Conservation (phyloP, 2,329 filamentous ascomycete genomes). For the Macrophomina phaseolina region DNA sequence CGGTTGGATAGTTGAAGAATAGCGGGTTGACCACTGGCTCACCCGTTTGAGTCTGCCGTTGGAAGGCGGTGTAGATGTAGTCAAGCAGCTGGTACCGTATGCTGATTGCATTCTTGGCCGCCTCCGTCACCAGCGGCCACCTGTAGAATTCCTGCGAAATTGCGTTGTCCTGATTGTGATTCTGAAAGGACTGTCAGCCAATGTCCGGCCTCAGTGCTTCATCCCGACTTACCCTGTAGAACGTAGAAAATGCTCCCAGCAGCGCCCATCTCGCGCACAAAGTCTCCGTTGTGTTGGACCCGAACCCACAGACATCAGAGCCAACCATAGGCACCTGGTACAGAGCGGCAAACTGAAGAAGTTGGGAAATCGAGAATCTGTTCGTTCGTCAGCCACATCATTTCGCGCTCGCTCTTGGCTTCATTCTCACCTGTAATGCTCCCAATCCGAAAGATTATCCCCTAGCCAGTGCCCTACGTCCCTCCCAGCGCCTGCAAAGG, state of each 20-base stretch:
- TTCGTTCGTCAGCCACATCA: neutral
- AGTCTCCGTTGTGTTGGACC: slow-evolving; percentile 67
- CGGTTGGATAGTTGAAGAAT: slow-evolving; percentile 72
- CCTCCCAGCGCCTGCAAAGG: slow-evolving; percentile 73
- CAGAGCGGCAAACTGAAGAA: slow-evolving; percentile 54
- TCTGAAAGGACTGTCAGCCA: slow-evolving; percentile 35
- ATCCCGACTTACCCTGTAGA: slow-evolving; percentile 61
- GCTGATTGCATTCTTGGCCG: slow-evolving; percentile 71
- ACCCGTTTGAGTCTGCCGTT: slow-evolving; percentile 65
- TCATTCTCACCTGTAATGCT: slow-evolving; percentile 45
- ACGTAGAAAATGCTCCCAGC: slow-evolving; percentile 74
- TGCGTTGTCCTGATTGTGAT: slow-evolving; percentile 65
- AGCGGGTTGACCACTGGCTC: slow-evolving; percentile 71
- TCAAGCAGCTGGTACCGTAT: slow-evolving; percentile 79
- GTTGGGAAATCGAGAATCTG: slow-evolving; percentile 45
- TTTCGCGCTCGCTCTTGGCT: no score
- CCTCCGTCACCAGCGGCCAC: slow-evolving; percentile 67
- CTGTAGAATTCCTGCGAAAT: slow-evolving; percentile 75
- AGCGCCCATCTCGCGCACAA: slow-evolving; percentile 78
- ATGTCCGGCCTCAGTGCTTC: neutral
- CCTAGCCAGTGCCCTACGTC: slow-evolving; percentile 67
- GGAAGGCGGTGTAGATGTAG: slow-evolving; percentile 77
- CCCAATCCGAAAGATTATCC: slow-evolving; percentile 56
- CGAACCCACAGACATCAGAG: slow-evolving; percentile 78
- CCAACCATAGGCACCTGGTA: slow-evolving; percentile 57